Conservation (phyloP, 331 rosid species). For the Quercus tomentella region DNA sequence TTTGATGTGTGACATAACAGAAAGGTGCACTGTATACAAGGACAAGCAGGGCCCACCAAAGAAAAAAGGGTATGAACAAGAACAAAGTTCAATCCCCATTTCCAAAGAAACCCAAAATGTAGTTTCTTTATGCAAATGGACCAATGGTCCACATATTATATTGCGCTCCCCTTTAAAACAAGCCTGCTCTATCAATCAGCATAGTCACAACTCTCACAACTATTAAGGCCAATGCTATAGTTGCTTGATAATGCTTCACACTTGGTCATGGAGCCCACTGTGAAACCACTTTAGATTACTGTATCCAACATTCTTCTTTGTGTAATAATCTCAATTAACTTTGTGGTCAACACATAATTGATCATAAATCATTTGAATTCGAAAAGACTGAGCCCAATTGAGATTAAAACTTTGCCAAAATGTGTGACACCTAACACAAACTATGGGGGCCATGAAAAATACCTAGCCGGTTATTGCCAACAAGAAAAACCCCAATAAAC, state of each 20-base stretch:
- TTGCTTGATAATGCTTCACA: background rate
- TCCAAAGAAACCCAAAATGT: too few relatives aligned
- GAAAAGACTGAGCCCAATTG: constrained; percentile 6
- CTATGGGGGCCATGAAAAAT: constrained; percentile 7
- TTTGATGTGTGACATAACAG: too few relatives aligned
- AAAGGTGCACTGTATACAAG: too few relatives aligned
- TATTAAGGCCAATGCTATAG: too few relatives aligned
- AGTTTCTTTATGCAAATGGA: background rate
- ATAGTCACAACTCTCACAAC: too few relatives aligned
- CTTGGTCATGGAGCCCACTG: background rate
- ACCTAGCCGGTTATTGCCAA: constrained; percentile 11
- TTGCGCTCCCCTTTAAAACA: background rate
- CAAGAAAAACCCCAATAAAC: constrained; percentile 6
- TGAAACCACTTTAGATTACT: background rate
- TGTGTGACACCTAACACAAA: background rate
- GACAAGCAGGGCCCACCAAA: too few relatives aligned
- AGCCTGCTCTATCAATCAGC: background rate
- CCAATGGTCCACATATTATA: background rate
- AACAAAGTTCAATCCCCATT: too few relatives aligned
- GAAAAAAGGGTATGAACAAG: too few relatives aligned
- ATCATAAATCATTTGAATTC: background rate
- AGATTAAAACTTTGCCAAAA: background rate
- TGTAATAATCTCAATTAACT: too few relatives aligned
- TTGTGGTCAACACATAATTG: background rate
- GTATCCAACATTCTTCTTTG: background rate